A percentile compares a stretch with the other conserved stretches of the same genome.
Evolutionary conservation across 257 asterid genomes (phyloP).

Genomic region (Hygrophila difformis): DNA sequence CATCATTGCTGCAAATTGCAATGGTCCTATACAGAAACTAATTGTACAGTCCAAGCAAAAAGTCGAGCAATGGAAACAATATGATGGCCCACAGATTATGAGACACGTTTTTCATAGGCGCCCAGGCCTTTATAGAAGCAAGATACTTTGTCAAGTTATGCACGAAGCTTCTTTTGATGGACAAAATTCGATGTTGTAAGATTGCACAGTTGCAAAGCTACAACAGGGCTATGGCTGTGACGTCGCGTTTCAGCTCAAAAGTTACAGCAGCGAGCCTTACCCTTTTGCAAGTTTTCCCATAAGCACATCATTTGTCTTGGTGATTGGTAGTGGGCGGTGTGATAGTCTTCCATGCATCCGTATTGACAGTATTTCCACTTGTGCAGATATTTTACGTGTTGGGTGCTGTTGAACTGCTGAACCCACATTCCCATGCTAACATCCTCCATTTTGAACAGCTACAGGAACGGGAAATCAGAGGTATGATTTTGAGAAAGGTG

Average conservation of each 20-base stretch:
- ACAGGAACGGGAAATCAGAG: no score
- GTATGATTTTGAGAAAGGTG: no score
- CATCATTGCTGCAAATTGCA: no score
- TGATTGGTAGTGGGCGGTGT: slow-evolving; percentile 96
- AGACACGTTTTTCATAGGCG: no score
- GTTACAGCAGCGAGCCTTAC: slow-evolving; percentile 49
- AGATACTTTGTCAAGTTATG: no score
- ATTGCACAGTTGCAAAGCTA: no score
- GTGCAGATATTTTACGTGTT: slow-evolving; percentile 57
- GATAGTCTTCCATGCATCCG: slow-evolving; percentile 82
- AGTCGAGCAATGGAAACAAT: no score
- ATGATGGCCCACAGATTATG: no score
- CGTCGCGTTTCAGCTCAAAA: slow-evolving; percentile 13
- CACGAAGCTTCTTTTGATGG: neutral
- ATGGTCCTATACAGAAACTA: no score
- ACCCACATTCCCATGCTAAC: slow-evolving; percentile 99
- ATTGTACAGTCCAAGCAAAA: no score
- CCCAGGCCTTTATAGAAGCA: no score
- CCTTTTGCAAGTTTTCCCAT: slow-evolving; percentile 50
- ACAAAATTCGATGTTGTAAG: neutral
- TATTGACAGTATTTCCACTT: slow-evolving; percentile 86
- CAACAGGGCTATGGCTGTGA: neutral
- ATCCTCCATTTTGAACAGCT: slow-evolving; percentile 97
- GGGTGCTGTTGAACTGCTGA: slow-evolving; percentile 66
- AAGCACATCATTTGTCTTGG: slow-evolving; percentile 88